Evolutionary conservation across 164 flowering plant species (phyloP).

Genomic region (Piper betle): DNA sequence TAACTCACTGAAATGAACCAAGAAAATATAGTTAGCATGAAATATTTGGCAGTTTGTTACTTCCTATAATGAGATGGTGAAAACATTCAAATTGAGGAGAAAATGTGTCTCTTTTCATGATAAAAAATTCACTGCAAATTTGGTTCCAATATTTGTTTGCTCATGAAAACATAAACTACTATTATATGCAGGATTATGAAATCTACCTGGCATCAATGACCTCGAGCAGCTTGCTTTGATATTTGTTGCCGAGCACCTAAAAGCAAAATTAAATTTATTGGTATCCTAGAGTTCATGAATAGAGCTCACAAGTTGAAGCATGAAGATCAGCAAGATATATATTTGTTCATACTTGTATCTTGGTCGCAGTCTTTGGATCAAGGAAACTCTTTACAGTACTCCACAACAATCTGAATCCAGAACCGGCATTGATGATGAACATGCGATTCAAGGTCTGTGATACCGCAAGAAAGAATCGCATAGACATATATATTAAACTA

Average conservation of each 20-base stretch:
- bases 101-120: too few species aligned
- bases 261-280: not conserved
- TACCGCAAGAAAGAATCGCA: not conserved
- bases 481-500: not conserved
- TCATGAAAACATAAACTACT: not conserved
- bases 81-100: not conserved
- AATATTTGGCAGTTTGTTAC: too few species aligned
- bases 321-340: too few species aligned
- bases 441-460: constrained; percentile 74
- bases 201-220: constrained; percentile 76
- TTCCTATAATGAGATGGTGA: too few species aligned
- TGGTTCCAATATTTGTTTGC: too few species aligned
- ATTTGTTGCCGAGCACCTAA: constrained; percentile 83
- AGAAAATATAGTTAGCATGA: too few species aligned
- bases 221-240: constrained; percentile 80
- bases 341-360: constrained; percentile 58
- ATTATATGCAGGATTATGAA: not conserved
- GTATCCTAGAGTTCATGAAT: too few species aligned
- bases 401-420: constrained; percentile 88
- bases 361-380: constrained; percentile 81
- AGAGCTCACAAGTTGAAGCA: too few species aligned
- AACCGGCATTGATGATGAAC: constrained; percentile 95
- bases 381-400: constrained; percentile 69
- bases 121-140: too few species aligned
- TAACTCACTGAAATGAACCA: constrained; percentile 35